phyloP scores from a whole-genome alignment of 2,329 filamentous ascomycete genomes.

The Colletotrichum noveboracense region DNA sequence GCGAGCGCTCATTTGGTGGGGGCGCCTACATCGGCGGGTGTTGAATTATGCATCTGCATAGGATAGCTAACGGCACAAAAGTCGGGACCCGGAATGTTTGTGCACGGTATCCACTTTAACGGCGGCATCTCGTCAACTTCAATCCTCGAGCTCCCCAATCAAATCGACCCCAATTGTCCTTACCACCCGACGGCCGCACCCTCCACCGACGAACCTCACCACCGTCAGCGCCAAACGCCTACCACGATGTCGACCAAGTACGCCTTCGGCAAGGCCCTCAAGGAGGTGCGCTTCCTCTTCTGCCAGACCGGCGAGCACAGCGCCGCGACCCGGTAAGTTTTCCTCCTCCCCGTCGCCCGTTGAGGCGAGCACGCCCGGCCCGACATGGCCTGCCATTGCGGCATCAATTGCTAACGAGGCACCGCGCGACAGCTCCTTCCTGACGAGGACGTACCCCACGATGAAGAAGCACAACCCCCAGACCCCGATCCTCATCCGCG shows the following conservation, averaged over 20 bases:
- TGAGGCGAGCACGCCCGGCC: neutral
- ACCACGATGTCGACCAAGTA: constrained; percentile 82
- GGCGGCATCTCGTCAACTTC: constrained; percentile 14
- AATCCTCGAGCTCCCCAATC: constrained; percentile 19
- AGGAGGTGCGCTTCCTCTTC: constrained; percentile 96
- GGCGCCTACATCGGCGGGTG: neutral
- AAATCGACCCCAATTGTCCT: constrained; percentile 25
- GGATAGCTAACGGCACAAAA: neutral
- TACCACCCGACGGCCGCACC: neutral
- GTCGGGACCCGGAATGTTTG: neutral
- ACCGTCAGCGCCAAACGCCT: constrained; percentile 8
- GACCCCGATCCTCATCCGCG: constrained; percentile 92
- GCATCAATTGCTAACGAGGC: constrained; percentile 21
- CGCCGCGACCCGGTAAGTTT: constrained; percentile 80
- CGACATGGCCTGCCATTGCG: neutral
- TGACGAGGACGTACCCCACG: constrained; percentile 89
- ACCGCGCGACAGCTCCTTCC: constrained; percentile 71
- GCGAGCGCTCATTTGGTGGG: neutral
- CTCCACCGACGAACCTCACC: neutral
- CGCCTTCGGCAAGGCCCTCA: constrained; percentile 85
- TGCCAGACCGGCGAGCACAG: constrained; percentile 94
- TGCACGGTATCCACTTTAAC: neutral
- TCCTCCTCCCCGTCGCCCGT: neutral
- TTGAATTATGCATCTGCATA: neutral
- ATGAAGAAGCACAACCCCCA: constrained; percentile 99